Conservation (phyloP, 2,329 filamentous ascomycete species). For the Fusarium azukiicola region DNA sequence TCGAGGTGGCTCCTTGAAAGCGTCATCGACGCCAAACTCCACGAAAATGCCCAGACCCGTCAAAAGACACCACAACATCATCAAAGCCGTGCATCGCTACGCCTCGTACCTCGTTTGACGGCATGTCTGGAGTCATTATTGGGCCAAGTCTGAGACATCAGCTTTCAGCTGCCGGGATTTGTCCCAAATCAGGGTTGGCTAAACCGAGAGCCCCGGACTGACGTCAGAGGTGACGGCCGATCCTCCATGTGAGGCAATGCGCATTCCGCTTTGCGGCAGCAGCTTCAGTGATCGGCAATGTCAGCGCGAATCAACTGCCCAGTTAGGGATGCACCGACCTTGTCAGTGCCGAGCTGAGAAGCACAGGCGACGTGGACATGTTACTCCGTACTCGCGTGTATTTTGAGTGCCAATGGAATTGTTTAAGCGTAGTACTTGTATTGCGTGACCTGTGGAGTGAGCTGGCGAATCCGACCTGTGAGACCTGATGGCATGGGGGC, state of each 20-base stretch:
- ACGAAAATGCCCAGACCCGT: background rate
- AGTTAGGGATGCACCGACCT: background rate
- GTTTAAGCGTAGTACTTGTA: too few relatives aligned
- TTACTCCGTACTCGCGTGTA: too few relatives aligned
- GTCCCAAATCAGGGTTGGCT: background rate
- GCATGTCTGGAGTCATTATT: constrained; percentile 10
- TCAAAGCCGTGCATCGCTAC: background rate
- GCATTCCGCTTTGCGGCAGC: background rate
- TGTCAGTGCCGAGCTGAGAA: background rate
- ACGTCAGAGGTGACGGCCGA: background rate
- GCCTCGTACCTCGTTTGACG: constrained; percentile 7
- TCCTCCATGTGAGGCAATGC: background rate
- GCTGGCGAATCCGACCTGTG: too few relatives aligned
- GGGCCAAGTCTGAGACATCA: constrained; percentile 7
- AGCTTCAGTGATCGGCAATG: background rate
- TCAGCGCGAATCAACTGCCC: background rate
- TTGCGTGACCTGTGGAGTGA: too few relatives aligned
- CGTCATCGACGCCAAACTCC: too few relatives aligned
- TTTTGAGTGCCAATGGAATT: too few relatives aligned
- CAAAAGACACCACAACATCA: constrained; percentile 3
- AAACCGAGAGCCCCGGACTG: background rate
- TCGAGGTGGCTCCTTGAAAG: too few relatives aligned
- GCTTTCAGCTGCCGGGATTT: constrained; percentile 10
- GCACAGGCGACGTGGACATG: background rate
- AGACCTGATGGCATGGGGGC: too few relatives aligned